A percentile compares a stretch with the other conserved stretches of the same genome.
Evolutionary conservation across 2,329 filamentous ascomycete genomes (phyloP).

Genomic region (Colletotrichum musae): DNA sequence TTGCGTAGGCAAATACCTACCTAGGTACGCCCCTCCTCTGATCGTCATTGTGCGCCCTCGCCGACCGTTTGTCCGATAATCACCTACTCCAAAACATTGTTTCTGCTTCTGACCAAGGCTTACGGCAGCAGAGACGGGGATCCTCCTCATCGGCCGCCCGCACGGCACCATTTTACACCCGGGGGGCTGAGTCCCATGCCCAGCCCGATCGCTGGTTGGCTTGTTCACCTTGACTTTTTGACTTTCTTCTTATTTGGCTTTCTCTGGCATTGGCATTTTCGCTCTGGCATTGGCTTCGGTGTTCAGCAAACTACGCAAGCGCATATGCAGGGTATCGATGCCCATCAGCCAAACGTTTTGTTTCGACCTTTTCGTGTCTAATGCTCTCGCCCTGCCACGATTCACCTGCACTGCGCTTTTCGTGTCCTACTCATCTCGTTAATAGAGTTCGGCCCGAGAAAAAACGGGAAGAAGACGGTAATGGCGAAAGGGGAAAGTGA

Average conservation of each 20-base stretch:
- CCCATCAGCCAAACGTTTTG: slow-evolving; percentile 22
- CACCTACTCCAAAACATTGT: slow-evolving; percentile 19
- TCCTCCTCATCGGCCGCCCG: slow-evolving; percentile 11
- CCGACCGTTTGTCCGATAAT: slow-evolving; percentile 9
- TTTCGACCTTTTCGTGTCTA: slow-evolving; percentile 19
- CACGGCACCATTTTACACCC: slow-evolving; percentile 30
- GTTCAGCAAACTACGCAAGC: slow-evolving; percentile 27
- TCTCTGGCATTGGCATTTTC: slow-evolving; percentile 8
- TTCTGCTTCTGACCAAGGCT: slow-evolving; percentile 36
- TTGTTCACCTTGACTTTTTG: slow-evolving; percentile 21
- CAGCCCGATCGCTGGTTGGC: slow-evolving; percentile 21
- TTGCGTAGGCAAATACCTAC: slow-evolving; percentile 26
- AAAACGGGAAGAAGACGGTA: not conserved
- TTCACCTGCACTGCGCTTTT: not conserved
- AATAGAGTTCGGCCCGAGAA: slow-evolving; percentile 22
- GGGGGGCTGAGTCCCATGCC: slow-evolving; percentile 30
- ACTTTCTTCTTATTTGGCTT: slow-evolving; percentile 5
- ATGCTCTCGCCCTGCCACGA: not conserved
- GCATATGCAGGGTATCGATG: slow-evolving; percentile 34
- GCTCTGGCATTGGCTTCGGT: slow-evolving; percentile 12
- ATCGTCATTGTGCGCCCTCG: slow-evolving; percentile 6
- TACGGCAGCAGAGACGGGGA: slow-evolving; percentile 24
- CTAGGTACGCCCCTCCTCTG: not conserved
- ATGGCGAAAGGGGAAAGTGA: no score
- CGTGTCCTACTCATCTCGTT: slow-evolving; percentile 7